Base-by-base conservation (phyloP, 2,329 filamentous ascomycete species). In the Aspergillus sp. region DNA sequence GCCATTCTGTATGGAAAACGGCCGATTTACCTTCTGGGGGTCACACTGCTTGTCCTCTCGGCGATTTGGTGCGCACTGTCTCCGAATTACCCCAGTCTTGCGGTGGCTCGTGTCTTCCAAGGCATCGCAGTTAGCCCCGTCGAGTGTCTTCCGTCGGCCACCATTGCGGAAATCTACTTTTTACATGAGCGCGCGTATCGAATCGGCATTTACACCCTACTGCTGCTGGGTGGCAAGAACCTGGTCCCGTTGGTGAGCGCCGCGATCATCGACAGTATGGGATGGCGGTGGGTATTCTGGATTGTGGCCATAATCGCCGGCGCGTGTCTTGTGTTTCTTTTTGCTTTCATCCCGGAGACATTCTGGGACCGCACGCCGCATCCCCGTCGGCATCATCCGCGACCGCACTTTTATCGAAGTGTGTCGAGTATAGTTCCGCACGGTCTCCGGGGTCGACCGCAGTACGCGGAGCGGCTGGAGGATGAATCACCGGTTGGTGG, bases 121-220 rank as follows among this genome's bases (percentile, higher is more conserved):
- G 93, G 91, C 3, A 74, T 96, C 7, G 85, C 89, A 0, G 83
- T 96, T 42, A 93, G 87, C 54, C 88, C 89, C 0, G 88, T 95
- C 6, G 91, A 97, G 65, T 94, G 89, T 60, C 76, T 97, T 29
- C 91, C 91, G 0, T 94, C 88, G 4, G 90, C 91, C 10, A 95
- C 89, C 0, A 91, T 97, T 58, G 89, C 90, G 3, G 91, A 97
- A 66, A 96, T 97, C 50, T 97, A 90, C 72, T 96, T 95, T 61
- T 74, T 97, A 19, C 91, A 97, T 59, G 91, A 97, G 69, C 79
- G 91, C 50, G 91, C 91, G 0, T 97, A 90, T 63, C 84, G 91
- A 4, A 81, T 97, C 40, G 93, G 93, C 7, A 89, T 97, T 27
- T 97, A 97, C 62, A 96, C 90, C 0, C 70, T 97, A 19, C 73